A percentile compares a stretch with the other conserved stretches of the same genome.
Conservation (phyloP, 1,284 basidiomycete species). For the Pseudozyma pruni region DNA sequence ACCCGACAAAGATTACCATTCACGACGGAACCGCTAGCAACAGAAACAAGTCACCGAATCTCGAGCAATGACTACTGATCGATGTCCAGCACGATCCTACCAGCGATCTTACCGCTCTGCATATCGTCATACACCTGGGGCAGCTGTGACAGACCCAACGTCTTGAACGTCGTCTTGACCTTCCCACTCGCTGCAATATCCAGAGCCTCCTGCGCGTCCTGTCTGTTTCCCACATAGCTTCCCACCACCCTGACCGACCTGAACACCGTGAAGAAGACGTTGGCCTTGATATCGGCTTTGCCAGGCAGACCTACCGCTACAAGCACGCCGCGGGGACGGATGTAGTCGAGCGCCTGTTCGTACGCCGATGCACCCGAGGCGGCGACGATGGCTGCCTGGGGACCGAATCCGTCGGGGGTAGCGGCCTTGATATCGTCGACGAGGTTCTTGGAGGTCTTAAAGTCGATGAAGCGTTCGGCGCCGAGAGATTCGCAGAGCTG, state of each 20-base stretch:
- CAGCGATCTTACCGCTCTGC: constrained; percentile 73
- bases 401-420: constrained; percentile 76
- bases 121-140: constrained; percentile 73
- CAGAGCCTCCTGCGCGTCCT: constrained; percentile 71
- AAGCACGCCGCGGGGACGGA: constrained; percentile 75
- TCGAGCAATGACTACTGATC: constrained; percentile 30
- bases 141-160: constrained; percentile 73
- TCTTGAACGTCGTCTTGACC: constrained; percentile 74
- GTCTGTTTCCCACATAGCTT: constrained; percentile 76
- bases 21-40: not conserved
- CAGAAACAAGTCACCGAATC: not conserved
- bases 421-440: constrained; percentile 75
- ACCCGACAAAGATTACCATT: too few species aligned
- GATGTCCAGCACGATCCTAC: constrained; percentile 75
- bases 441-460: constrained; percentile 73
- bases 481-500: constrained; percentile 77
- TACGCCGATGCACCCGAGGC: constrained; percentile 73
- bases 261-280: constrained; percentile 75
- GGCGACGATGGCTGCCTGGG: constrained; percentile 73
- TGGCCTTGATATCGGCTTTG: constrained; percentile 73
- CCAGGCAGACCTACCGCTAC: constrained; percentile 81
- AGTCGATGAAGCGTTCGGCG: constrained; percentile 83
- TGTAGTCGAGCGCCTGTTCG: constrained; percentile 74
- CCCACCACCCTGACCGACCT: constrained; percentile 77
- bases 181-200: constrained; percentile 77